phyloP scores from a whole-genome alignment of 257 asterid species.

The Striga asiatica region DNA sequence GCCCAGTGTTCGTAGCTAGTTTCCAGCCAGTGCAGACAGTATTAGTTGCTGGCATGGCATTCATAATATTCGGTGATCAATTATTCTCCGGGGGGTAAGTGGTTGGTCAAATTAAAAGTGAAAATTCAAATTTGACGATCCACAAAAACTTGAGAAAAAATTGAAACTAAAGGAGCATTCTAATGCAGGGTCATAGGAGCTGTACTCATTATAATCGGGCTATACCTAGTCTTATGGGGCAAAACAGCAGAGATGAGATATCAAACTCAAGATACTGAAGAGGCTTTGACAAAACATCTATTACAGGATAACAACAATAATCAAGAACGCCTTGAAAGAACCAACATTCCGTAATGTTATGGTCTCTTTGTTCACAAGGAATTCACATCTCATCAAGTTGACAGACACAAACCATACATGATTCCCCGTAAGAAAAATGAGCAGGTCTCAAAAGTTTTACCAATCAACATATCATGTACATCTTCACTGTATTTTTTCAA shows the following conservation, averaged over 20 bases:
- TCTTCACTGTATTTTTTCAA: not conserved
- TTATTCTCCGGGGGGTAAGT: conserved; percentile 73
- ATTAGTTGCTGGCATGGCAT: conserved; percentile 73
- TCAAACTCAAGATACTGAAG: conserved; percentile 30
- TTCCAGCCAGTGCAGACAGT: conserved; percentile 92
- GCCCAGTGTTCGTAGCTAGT: conserved; percentile 79
- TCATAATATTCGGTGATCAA: conserved; percentile 58
- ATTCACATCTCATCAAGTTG: conserved; percentile 13
- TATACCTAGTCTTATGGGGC: conserved; percentile 75
- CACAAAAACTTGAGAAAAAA: not conserved
- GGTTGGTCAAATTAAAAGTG: not conserved
- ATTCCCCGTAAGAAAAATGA: not conserved
- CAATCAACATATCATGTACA: no score
- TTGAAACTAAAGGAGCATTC: not conserved
- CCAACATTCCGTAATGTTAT: conserved; percentile 31
- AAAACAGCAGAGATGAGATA: conserved; percentile 51
- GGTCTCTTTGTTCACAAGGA: conserved; percentile 11
- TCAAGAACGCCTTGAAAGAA: conserved; percentile 26
- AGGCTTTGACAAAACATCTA: conserved; percentile 48
- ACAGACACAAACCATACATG: conserved; percentile 8
- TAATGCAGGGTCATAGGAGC: conserved; percentile 64
- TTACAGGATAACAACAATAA: conserved; percentile 25
- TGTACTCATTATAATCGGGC: conserved; percentile 54
- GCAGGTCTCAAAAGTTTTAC: no score
- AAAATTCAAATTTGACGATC: not conserved